Conservation (phyloP, 2,329 filamentous ascomycete genomes). For the Capronia epimyces region DNA sequence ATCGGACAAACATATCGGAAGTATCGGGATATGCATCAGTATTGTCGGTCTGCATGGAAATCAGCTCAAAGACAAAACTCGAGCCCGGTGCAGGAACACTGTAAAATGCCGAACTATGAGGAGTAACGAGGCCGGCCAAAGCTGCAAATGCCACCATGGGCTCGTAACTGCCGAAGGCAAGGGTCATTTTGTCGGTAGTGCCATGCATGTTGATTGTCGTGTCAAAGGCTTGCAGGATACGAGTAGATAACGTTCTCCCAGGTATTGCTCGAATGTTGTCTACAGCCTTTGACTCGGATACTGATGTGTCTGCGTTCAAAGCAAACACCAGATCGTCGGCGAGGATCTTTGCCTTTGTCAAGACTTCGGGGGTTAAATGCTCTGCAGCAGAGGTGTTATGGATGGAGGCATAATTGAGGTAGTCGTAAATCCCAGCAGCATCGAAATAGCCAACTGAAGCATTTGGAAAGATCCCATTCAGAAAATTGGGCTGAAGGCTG, state of each 20-base stretch:
- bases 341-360: constrained; percentile 32
- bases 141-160: constrained; percentile 49
- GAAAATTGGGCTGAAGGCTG: constrained; percentile 39
- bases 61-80: constrained; percentile 50
- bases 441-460: constrained; percentile 46
- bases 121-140: constrained; percentile 38
- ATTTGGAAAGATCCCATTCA: constrained; percentile 40
- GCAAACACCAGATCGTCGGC: constrained; percentile 48
- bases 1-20: constrained; percentile 50
- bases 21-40: constrained; percentile 37
- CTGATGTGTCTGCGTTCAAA: constrained; percentile 36
- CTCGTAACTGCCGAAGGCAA: constrained; percentile 48
- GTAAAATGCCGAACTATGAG: constrained; percentile 42
- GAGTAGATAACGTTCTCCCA: constrained; percentile 40
- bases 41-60: constrained; percentile 37
- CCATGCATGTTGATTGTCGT: constrained; percentile 38
- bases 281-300: constrained; percentile 19
- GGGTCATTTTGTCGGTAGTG: constrained; percentile 39
- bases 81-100: constrained; percentile 47
- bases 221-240: constrained; percentile 37
- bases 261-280: constrained; percentile 38
- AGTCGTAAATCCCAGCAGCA: constrained; percentile 52
- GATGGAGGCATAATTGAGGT: constrained; percentile 48
- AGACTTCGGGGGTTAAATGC: constrained; percentile 32
- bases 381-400: constrained; percentile 46